Evolutionary conservation across 768 basidiomycete genomes (phyloP).

Genomic region (Tulasnella sp.): DNA sequence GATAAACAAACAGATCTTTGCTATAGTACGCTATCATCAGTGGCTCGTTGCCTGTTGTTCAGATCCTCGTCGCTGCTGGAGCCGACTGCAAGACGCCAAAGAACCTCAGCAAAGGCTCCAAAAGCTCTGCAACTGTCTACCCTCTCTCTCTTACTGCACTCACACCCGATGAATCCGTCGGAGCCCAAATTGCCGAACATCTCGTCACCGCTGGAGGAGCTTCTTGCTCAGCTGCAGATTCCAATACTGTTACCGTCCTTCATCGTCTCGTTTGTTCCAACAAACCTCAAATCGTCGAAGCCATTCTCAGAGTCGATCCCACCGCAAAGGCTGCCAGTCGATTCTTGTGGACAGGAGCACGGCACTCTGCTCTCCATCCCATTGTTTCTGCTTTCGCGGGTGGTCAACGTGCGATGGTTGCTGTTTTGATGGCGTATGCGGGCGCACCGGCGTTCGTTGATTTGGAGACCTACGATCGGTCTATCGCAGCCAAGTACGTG

Average conservation of each 20-base stretch:
- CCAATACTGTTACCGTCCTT: constrained; percentile 29
- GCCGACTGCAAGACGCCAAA: constrained; percentile 39
- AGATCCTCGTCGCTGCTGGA: constrained; percentile 41
- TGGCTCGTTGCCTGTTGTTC: constrained; percentile 40
- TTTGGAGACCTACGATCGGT: constrained; percentile 28
- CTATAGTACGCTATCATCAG: constrained; percentile 29
- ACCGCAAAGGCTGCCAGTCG: constrained; percentile 31
- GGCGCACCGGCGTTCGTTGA: constrained; percentile 26
- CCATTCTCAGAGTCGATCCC: constrained; percentile 29
- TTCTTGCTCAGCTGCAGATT: constrained; percentile 29
- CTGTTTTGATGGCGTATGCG: constrained; percentile 30
- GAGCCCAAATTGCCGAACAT: constrained; percentile 27
- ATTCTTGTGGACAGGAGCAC: constrained; percentile 24
- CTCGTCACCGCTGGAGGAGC: constrained; percentile 29
- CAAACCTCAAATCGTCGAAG: constrained; percentile 27
- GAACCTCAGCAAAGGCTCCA: constrained; percentile 27
- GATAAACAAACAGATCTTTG: neutral
- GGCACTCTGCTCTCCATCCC: constrained; percentile 25
- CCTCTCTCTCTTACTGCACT: constrained; percentile 29
- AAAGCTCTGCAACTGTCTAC: constrained; percentile 23
- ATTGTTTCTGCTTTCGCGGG: constrained; percentile 28
- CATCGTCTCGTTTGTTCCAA: constrained; percentile 28
- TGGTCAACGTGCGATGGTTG: constrained; percentile 28
- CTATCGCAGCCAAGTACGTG: constrained; percentile 25
- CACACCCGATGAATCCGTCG: constrained; percentile 26